These are phyloP conservation scores for Calonectria henricotiae DNA, from an alignment of 2,329 filamentous ascomycete species.

Conservation along the genomic window DNA sequence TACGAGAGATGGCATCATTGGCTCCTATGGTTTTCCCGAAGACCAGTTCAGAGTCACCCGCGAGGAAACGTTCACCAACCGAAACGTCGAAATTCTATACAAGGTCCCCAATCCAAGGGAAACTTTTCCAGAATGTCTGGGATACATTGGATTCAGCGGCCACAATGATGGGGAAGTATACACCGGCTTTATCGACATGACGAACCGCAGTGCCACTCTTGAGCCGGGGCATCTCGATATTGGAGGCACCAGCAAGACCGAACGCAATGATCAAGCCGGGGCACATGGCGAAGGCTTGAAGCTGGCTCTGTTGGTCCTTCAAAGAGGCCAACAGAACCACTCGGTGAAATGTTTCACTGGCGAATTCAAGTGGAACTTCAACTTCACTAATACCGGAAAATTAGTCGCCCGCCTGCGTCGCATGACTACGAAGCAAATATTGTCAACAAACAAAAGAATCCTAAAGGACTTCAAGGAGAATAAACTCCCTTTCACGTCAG, in stretches of 20 bases:
- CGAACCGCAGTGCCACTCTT: conserved; percentile 52
- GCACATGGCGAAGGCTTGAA: conserved; percentile 56
- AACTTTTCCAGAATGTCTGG: conserved; percentile 46
- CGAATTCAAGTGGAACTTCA: conserved; percentile 53
- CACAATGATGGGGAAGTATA: conserved; percentile 26
- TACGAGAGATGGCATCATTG: conserved; percentile 55
- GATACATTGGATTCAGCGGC: conserved; percentile 54
- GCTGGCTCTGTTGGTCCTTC: conserved; percentile 53
- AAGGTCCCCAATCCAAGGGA: conserved; percentile 35
- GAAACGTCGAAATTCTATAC: conserved; percentile 52
- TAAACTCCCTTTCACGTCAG: conserved; percentile 16
- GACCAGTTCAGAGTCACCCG: conserved; percentile 46
- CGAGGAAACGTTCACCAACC: conserved; percentile 34
- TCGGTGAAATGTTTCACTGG: conserved; percentile 50
- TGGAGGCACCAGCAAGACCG: conserved; percentile 51
- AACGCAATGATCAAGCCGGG: conserved; percentile 47
- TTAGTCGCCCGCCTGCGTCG: conserved; percentile 43
- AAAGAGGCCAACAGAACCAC: conserved; percentile 52
- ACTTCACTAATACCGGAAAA: conserved; percentile 49
- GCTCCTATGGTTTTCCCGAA: conserved; percentile 46
- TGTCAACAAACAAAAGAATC: neutral
- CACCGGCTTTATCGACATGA: conserved; percentile 53
- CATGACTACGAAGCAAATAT: conserved; percentile 14
- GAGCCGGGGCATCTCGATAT: conserved; percentile 54
- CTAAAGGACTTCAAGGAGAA: too few species aligned